Conservation (phyloP, 208 protist genomes). For the Strigomonas culicis region DNA sequence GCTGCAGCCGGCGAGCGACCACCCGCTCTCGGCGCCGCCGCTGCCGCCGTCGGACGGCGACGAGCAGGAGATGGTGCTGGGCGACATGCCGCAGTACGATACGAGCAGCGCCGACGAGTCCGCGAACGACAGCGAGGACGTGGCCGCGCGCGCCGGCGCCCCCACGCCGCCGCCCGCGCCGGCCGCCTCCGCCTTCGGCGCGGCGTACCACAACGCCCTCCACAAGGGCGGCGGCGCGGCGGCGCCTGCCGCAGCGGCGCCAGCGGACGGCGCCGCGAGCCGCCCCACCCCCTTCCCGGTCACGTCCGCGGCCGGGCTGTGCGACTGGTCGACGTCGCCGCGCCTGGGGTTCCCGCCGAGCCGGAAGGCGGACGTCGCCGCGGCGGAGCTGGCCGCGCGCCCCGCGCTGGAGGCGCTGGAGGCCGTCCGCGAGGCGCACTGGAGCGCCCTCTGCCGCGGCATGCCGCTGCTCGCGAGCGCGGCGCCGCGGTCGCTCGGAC, state of each 20-base stretch:
- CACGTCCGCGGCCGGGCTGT: constrained; percentile 30
- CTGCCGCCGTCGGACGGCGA: no score
- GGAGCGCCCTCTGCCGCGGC: constrained; percentile 37
- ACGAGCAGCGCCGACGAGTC: background rate
- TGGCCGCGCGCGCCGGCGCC: no score
- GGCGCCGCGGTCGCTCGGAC: constrained; percentile 21
- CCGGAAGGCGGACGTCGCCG: constrained; percentile 9
- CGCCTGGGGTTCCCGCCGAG: constrained; percentile 46
- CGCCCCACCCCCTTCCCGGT: constrained; percentile 32
- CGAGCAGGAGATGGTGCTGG: background rate
- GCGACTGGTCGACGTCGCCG: constrained; percentile 46
- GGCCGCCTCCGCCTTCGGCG: background rate
- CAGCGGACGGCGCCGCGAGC: background rate
- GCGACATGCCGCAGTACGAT: no score
- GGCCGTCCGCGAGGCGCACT: constrained; percentile 45
- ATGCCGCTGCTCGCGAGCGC: constrained; percentile 47
- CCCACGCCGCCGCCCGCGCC: no score
- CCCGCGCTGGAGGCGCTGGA: constrained; percentile 19
- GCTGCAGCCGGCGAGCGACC: background rate
- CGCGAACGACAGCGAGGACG: background rate
- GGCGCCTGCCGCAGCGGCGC: background rate
- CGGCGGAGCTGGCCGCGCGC: constrained; percentile 22
- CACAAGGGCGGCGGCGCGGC: background rate
- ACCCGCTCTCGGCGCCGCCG: background rate
- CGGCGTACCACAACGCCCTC: background rate